Evolutionary conservation across 148 eudicot species (phyloP).

Genomic region (Polygonum aviculare): DNA sequence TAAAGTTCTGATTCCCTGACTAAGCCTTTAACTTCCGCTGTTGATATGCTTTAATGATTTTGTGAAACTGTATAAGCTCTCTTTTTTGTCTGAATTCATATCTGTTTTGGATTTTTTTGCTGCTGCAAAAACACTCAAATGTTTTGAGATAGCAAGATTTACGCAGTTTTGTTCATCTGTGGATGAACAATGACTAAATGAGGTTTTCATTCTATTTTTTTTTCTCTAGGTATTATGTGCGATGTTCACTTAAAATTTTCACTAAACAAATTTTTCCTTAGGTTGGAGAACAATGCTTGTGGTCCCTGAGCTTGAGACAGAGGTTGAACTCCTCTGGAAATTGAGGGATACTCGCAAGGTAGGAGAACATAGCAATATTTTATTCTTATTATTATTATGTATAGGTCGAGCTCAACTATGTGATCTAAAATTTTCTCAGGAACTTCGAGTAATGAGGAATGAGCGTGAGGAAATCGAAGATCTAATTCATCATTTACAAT

Average conservation of each 20-base stretch:
- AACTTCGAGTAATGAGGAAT: slow-evolving; percentile 66
- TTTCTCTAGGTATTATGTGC: background rate
- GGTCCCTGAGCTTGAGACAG: slow-evolving; percentile 95
- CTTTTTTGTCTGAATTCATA: background rate
- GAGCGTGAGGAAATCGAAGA: slow-evolving; percentile 80
- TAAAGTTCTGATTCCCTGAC: slow-evolving; percentile 23
- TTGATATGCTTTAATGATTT: background rate
- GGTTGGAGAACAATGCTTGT: slow-evolving; percentile 99
- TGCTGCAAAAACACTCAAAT: too few species aligned
- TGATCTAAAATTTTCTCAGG: slow-evolving; percentile 30
- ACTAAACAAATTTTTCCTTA: slow-evolving; percentile 11
- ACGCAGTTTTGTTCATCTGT: background rate
- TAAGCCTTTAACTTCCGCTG: background rate
- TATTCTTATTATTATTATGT: background rate
- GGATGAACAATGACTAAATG: background rate
- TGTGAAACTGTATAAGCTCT: background rate
- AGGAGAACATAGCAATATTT: background rate
- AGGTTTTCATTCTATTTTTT: background rate
- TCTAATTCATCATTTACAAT: slow-evolving; percentile 67
- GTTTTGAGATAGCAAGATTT: background rate
- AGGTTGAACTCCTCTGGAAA: slow-evolving; percentile 69
- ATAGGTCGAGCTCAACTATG: background rate
- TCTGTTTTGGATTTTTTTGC: background rate
- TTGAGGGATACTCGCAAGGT: slow-evolving; percentile 74
- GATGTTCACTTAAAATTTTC: background rate